Evolutionary conservation across 192 early-diverging fungal genomes (phyloP), one percentile per base, ranked within the genome.

Genomic region (Chytriomyces sp.): DNA sequence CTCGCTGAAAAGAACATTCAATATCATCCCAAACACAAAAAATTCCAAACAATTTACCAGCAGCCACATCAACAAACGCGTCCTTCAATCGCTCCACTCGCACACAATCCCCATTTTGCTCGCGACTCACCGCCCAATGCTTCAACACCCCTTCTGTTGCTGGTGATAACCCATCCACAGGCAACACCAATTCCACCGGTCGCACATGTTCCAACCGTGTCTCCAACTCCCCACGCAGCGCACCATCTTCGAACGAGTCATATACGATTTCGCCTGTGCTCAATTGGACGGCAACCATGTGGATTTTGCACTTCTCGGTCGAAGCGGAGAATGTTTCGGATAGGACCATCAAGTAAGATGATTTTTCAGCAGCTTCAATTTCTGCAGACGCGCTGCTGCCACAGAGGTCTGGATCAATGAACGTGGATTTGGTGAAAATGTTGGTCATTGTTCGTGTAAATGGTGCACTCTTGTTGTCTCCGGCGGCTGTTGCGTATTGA

Each of bases 231-330:
- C 70, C 83, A 7, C 91, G 82, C 81, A 89, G 84, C 66, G 83
- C 81, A 0, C 82, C 83, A 76, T 94, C 93, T 48, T 85, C 74
- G 76, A 92, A 94, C 45, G 82, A 79, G 68, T 94, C 93, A 72
- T 90, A 93, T 3, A 94, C 76, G 43, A 94, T 82, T 61, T 91
- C 89, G 0, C 91, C 93, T 0, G 93, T 91, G 2, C 87, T 75
- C 0, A 90, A 80, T 35, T 92, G 87, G 6, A 94, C 85, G 0
- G 91, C 91, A 20, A 85, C 78, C 45, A 85, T 64, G 50, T 69
- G 76, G 50, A 82, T 76, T 8, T 46, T 23, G n/a, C 47, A 50
- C 16, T 77, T 45, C 20, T 44, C 74, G 4, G 11, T 73, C 8
- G 5, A 23, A 3, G 28, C 45, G 16, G 9, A 18, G 23, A 43